Evolutionary conservation across 768 basidiomycete genomes (phyloP).

Genomic region (Mycena indigotica): DNA sequence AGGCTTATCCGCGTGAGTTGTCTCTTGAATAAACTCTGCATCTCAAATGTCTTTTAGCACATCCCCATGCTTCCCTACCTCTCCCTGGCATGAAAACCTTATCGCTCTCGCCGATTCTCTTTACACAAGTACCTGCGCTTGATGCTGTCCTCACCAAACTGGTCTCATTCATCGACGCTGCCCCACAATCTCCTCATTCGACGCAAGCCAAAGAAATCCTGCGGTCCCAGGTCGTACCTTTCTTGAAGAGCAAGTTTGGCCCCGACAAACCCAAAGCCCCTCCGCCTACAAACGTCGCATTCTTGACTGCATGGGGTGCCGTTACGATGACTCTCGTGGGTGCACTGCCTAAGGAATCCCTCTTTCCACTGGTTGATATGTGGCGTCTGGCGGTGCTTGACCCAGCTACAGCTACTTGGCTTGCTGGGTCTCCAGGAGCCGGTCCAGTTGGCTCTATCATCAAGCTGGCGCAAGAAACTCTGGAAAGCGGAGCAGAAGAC

Average conservation of each 20-base stretch:
- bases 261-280: constrained; percentile 22
- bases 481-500: constrained; percentile 28
- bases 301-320: constrained; percentile 52
- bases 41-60: constrained; percentile 49
- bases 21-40: constrained; percentile 4
- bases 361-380: constrained; percentile 84
- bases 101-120: constrained; percentile 76
- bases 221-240: constrained; percentile 53
- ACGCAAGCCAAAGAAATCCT: constrained; percentile 54
- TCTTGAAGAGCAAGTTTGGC: constrained; percentile 63
- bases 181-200: constrained; percentile 36
- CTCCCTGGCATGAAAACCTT: constrained; percentile 63
- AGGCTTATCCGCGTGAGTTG: constrained; percentile 77
- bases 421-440: constrained; percentile 34
- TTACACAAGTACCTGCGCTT: constrained; percentile 67
- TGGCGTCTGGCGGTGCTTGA: constrained; percentile 81
- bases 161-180: constrained; percentile 57
- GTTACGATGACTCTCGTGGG: constrained; percentile 45
- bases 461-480: constrained; percentile 40
- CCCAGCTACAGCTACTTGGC: constrained; percentile 55
- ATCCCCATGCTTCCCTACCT: constrained; percentile 66
- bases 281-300: constrained; percentile 37
- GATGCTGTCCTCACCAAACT: constrained; percentile 68
- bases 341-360: constrained; percentile 51
- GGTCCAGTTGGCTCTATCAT: constrained; percentile 52